Evolutionary conservation across 164 flowering plant genomes (phyloP).

Genomic region (Piper longum): DNA sequence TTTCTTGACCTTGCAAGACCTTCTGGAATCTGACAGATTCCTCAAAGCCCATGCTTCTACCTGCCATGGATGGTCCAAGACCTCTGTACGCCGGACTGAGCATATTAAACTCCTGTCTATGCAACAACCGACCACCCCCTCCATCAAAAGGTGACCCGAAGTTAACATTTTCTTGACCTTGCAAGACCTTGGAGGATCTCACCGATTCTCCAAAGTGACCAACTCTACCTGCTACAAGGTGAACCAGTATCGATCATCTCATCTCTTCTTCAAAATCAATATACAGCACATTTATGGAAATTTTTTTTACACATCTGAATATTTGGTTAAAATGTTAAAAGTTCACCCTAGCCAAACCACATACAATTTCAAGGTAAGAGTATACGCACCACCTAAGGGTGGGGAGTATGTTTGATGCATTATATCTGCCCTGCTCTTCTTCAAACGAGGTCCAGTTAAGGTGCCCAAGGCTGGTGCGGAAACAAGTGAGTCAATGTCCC

Average conservation of each 20-base stretch:
- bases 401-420: slow-evolving; percentile 29
- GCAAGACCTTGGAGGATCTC: slow-evolving; percentile 97
- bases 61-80: slow-evolving; percentile 16
- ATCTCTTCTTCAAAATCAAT: neutral
- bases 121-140: slow-evolving; percentile 41
- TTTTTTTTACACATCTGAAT: too few relatives aligned
- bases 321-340: too few relatives aligned
- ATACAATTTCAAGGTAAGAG: neutral
- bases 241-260: neutral
- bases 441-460: slow-evolving; percentile 63
- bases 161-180: slow-evolving; percentile 96
- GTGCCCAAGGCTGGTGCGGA: slow-evolving; percentile 48
- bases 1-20: slow-evolving; percentile 99
- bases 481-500: slow-evolving; percentile 81
- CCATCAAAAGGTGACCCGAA: slow-evolving; percentile 40
- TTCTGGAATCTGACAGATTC: slow-evolving; percentile 56
- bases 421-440: slow-evolving; percentile 50
- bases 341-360: too few relatives aligned
- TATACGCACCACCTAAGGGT: slow-evolving; percentile 25
- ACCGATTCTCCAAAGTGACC: slow-evolving; percentile 64
- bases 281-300: neutral
- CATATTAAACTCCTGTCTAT: slow-evolving; percentile 30
- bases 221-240: slow-evolving; percentile 25
- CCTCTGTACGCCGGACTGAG: slow-evolving; percentile 19
- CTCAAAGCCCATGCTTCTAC: slow-evolving; percentile 37